Conservation (phyloP, 2,329 filamentous ascomycete genomes). For the Venturia asperata region DNA sequence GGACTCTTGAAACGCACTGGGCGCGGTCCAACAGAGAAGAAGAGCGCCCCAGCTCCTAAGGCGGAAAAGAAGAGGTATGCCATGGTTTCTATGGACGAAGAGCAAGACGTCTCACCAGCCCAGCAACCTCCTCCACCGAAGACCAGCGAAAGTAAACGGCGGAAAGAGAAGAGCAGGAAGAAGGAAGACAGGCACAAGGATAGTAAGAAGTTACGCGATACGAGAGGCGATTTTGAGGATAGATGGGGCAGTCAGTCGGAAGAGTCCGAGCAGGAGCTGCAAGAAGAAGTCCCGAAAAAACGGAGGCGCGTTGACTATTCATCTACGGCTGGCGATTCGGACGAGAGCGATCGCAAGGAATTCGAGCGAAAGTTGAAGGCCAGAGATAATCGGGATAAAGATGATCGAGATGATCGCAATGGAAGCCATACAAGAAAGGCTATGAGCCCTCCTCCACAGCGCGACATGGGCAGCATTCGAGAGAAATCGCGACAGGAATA, state of each 20-base stretch:
- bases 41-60: constrained; percentile 22
- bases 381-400: constrained; percentile 63
- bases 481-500: constrained; percentile 86
- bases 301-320: constrained; percentile 57
- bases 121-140: constrained; percentile 22
- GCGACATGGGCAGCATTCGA: constrained; percentile 60
- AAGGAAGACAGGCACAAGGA: constrained; percentile 33
- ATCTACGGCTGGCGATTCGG: constrained; percentile 45
- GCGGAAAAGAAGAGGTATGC: constrained; percentile 42
- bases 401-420: constrained; percentile 52
- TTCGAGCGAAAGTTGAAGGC: constrained; percentile 69
- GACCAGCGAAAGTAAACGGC: constrained; percentile 24
- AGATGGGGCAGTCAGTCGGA: constrained; percentile 75
- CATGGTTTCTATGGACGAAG: constrained; percentile 49
- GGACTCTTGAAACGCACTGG: constrained; percentile 38
- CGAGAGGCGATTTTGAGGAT: constrained; percentile 58
- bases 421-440: constrained; percentile 61
- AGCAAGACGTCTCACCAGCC: constrained; percentile 29
- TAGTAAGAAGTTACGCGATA: constrained; percentile 44
- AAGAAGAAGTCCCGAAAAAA: constrained; percentile 62
- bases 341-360: constrained; percentile 64
- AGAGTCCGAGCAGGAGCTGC: constrained; percentile 43
- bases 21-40: constrained; percentile 24
- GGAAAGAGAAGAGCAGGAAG: constrained; percentile 34
- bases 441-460: constrained; percentile 41